Conservation (phyloP, 306 rosid species). For the peach (Prunus persica) region Prunus_persica_NCBIv2 NC_034010.1:4172001-4172500, state of each 20-base stretch:
- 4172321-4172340: constrained; percentile 63
- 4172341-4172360: constrained; percentile 49
- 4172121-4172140: constrained; percentile 32
- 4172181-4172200: constrained; percentile 30
- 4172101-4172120: constrained; percentile 17
- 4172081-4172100: constrained; percentile 14
- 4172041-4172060: neutral
- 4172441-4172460: constrained; percentile 81
- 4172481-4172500: constrained; percentile 88
- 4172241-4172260: constrained; percentile 66
- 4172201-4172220: constrained; percentile 39
- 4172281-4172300: constrained; percentile 72
- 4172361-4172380: constrained; percentile 58
- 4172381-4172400: constrained; percentile 83
- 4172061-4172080: constrained; percentile 27
- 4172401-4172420: constrained; percentile 72
- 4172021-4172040: neutral
- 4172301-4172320: constrained; percentile 49
- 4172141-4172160: constrained; percentile 17
- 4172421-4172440: constrained; percentile 66
- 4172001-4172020: neutral
- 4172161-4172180: constrained; percentile 32
- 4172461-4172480: constrained; percentile 82
- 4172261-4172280: constrained; percentile 65
- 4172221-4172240: constrained; percentile 62